Conservation (phyloP, 2,329 filamentous ascomycete species). For the Neofusicoccum laricinum region DNA sequence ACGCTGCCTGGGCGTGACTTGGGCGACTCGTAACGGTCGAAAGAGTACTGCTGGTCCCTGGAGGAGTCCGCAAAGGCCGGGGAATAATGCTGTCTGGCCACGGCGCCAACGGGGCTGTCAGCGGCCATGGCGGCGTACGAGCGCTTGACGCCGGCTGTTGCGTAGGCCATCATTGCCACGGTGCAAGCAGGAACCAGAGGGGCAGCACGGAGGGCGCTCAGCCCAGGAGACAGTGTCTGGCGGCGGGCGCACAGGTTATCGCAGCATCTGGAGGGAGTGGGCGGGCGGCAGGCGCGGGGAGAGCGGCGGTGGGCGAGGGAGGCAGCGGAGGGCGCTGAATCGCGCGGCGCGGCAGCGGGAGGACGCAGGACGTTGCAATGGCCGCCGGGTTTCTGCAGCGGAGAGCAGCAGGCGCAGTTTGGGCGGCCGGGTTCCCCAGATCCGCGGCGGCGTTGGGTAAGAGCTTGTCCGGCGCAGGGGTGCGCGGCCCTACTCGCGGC, state of each 20-base stretch:
- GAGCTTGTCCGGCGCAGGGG: constrained; percentile 3
- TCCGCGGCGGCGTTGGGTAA: not conserved
- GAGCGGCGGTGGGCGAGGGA: not conserved
- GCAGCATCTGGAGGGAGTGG: not conserved
- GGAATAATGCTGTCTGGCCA: not conserved
- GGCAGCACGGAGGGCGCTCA: not conserved
- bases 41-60: not conserved
- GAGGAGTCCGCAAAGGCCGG: not conserved
- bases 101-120: not conserved
- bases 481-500: not conserved
- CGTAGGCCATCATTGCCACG: constrained; percentile 26
- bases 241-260: not conserved
- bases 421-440: not conserved
- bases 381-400: not conserved
- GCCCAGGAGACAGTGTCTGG: not conserved
- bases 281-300: not conserved
- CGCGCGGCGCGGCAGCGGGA: not conserved
- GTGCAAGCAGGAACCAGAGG: not conserved
- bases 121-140: constrained; percentile 6
- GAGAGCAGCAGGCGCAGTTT: not conserved
- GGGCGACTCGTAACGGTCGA: not conserved
- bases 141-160: constrained; percentile 26
- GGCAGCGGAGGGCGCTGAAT: not conserved
- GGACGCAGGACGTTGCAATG: not conserved
- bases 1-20: not conserved